phyloP scores from a whole-genome alignment of 345 rosid species.

The Rubroshorea leprosula region DNA sequence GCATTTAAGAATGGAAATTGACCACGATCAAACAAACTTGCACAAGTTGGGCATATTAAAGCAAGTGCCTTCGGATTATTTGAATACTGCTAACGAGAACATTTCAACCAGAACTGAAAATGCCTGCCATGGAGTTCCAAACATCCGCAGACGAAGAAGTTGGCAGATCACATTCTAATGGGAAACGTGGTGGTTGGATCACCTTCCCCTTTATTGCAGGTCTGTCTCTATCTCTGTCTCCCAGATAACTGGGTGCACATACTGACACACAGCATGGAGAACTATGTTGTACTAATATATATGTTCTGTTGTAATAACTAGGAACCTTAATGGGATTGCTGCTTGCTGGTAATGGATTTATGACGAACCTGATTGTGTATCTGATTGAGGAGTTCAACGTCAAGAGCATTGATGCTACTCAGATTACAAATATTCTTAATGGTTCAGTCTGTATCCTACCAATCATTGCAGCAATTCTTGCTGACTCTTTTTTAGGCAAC shows the following conservation, averaged over 20 bases:
- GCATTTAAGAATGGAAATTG: too few relatives aligned
- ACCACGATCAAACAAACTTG: neutral
- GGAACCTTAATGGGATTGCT: constrained; percentile 10
- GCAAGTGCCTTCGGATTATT: neutral
- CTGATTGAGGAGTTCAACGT: constrained; percentile 27
- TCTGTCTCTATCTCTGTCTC: neutral
- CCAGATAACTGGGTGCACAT: neutral
- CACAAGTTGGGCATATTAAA: neutral
- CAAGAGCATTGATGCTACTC: constrained; percentile 21
- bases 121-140: neutral
- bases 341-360: constrained; percentile 15
- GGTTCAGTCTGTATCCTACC: constrained; percentile 17
- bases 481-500: constrained; percentile 21
- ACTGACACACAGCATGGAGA: neutral
- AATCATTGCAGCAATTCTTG: constrained; percentile 18
- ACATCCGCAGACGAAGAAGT: constrained; percentile 13
- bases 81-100: neutral
- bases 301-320: neutral
- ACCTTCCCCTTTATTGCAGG: constrained; percentile 17
- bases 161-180: constrained; percentile 2
- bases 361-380: constrained; percentile 23
- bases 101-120: neutral
- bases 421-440: constrained; percentile 15
- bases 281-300: neutral
- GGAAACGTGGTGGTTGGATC: constrained; percentile 16